phyloP scores from a whole-genome alignment of 2,329 filamentous ascomycete species.

The Penicillium digitatum region DNA sequence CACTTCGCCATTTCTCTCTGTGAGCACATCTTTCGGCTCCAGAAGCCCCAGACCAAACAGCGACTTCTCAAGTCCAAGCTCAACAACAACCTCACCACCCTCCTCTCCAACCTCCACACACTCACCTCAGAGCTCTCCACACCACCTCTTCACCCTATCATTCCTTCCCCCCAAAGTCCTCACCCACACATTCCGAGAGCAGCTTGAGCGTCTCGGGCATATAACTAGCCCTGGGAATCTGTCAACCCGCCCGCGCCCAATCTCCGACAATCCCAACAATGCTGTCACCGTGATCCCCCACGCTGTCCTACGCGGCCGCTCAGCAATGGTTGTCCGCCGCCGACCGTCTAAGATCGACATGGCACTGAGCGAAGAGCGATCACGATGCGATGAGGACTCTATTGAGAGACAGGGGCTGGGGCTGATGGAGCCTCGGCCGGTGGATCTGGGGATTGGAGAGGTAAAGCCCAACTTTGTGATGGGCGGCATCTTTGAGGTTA shows the following conservation, averaged over 20 bases:
- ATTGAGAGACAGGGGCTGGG: conserved; percentile 42
- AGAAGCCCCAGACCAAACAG: conserved; percentile 18
- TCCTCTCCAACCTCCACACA: conserved; percentile 19
- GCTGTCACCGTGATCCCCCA: conserved; percentile 24
- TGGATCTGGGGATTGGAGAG: conserved; percentile 27
- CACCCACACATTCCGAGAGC: conserved; percentile 4
- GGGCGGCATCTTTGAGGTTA: conserved; percentile 48
- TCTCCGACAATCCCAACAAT: background rate
- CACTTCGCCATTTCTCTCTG: conserved; percentile 26
- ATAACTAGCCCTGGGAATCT: background rate
- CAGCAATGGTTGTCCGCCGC: conserved; percentile 36
- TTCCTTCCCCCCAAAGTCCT: conserved; percentile 31
- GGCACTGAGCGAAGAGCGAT: conserved; percentile 42
- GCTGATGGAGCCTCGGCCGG: conserved; percentile 45
- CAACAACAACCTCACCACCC: conserved; percentile 27
- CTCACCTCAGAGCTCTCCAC: conserved; percentile 6
- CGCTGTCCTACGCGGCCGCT: conserved; percentile 29
- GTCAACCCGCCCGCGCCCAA: background rate
- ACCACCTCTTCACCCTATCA: conserved; percentile 22
- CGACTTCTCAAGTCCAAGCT: conserved; percentile 22
- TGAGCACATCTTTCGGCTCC: conserved; percentile 32
- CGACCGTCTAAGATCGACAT: conserved; percentile 45
- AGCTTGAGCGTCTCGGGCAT: background rate
- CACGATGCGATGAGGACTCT: conserved; percentile 36
- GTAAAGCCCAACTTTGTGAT: conserved; percentile 41